These are phyloP conservation scores for Alternaria dauci DNA, from an alignment of 2,329 filamentous ascomycete species.

Conservation along the genomic window DNA sequence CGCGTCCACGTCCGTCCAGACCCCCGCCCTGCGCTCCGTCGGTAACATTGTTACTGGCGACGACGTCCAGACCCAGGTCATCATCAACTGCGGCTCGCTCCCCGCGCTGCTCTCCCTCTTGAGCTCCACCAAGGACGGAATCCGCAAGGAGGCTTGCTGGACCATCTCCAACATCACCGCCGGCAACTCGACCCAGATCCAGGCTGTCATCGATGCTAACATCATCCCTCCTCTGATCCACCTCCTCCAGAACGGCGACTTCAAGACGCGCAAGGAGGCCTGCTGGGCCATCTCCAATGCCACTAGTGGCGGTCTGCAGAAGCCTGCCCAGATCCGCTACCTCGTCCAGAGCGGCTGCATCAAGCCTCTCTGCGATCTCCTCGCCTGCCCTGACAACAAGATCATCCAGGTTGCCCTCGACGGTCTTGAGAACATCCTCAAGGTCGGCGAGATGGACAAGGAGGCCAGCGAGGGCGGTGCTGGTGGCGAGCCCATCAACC, in stretches of 20 bases:
- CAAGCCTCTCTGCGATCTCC: constrained; percentile 93
- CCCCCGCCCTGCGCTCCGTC: constrained; percentile 93
- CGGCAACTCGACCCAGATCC: constrained; percentile 97
- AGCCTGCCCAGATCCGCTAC: constrained; percentile 98
- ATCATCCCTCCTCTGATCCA: constrained; percentile 97
- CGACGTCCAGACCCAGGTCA: constrained; percentile 98
- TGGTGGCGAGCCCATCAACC: constrained; percentile 80
- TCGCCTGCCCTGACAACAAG: constrained; percentile 98
- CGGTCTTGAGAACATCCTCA: constrained; percentile 98
- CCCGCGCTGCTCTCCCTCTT: constrained; percentile 91
- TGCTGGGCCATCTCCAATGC: constrained; percentile 99
- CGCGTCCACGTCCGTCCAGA: constrained; percentile 97
- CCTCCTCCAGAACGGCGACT: constrained; percentile 92
- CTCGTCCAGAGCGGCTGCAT: constrained; percentile 94
- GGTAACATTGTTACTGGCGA: constrained; percentile 99
- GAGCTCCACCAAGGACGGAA: constrained; percentile 97
- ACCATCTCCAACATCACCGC: constrained; percentile 99
- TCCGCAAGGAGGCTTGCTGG: constrained; percentile 99
- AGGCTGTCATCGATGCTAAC: constrained; percentile 94
- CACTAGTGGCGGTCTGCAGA: constrained; percentile 95
- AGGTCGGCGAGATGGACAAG: constrained; percentile 99
- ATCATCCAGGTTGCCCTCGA: constrained; percentile 99
- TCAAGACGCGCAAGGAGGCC: constrained; percentile 99
- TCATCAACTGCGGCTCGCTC: constrained; percentile 97
- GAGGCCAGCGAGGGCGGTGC: constrained; percentile 72